Evolutionary conservation across 1,284 basidiomycete species (phyloP).

Genomic region (Microbotryomycetes sp.): DNA sequence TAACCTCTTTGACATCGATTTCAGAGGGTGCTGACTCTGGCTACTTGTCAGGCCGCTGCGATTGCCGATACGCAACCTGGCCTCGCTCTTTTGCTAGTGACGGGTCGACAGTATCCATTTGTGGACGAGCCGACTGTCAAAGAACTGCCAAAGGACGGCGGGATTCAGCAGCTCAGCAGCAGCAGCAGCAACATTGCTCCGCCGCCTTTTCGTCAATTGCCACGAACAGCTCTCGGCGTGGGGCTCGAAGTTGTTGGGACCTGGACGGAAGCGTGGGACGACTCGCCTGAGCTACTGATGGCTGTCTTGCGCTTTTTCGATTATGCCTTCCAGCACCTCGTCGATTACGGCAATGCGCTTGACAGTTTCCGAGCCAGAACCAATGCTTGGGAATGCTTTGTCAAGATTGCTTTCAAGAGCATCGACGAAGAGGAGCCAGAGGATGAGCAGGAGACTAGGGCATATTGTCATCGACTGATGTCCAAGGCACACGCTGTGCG

Average conservation of each 20-base stretch:
- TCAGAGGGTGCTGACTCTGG: too few species aligned
- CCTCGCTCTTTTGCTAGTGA: conserved; percentile 70
- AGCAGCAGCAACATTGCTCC: conserved; percentile 8
- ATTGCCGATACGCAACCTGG: conserved; percentile 82
- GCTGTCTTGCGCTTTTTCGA: conserved; percentile 70
- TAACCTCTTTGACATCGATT: too few species aligned
- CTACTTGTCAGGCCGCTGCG: conserved; percentile 57
- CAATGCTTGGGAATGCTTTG: conserved; percentile 59
- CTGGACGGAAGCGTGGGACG: conserved; percentile 66
- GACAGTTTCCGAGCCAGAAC: conserved; percentile 52
- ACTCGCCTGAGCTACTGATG: conserved; percentile 66
- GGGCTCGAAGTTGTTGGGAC: conserved; percentile 58
- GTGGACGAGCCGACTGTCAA: conserved; percentile 31
- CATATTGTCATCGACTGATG: conserved; percentile 56
- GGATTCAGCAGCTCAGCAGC: conserved; percentile 44
- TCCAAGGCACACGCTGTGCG: conserved; percentile 67
- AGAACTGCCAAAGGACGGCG: conserved; percentile 33
- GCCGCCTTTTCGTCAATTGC: conserved; percentile 26
- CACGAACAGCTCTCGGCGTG: conserved; percentile 38
- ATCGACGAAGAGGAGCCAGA: conserved; percentile 56
- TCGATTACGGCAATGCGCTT: conserved; percentile 61
- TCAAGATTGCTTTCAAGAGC: conserved; percentile 55
- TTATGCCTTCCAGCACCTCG: conserved; percentile 71
- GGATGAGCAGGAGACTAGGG: conserved; percentile 44
- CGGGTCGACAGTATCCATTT: conserved; percentile 54